Conservation (phyloP, 2,329 filamentous ascomycete species). For the Pseudocercospora crystallina region DNA sequence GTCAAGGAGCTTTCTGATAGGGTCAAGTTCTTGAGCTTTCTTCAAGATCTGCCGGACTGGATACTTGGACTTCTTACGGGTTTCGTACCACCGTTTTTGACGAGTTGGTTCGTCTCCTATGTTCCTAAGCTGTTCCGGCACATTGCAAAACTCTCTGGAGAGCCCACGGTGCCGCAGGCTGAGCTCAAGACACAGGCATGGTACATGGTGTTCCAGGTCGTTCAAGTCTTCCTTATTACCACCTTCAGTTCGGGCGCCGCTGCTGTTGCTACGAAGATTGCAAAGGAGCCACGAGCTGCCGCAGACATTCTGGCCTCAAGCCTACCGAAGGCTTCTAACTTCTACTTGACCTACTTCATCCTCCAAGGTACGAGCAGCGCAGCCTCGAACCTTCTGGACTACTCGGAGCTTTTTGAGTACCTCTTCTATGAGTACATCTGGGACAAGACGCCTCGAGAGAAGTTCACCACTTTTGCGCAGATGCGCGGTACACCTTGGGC, state of each 20-base stretch:
- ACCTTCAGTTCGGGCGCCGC: constrained; percentile 41
- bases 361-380: constrained; percentile 37
- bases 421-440: constrained; percentile 34
- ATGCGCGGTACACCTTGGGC: constrained; percentile 47
- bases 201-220: constrained; percentile 43
- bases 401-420: constrained; percentile 35
- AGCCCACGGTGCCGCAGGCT: constrained; percentile 44
- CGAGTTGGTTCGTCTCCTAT: constrained; percentile 35
- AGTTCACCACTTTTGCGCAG: constrained; percentile 45
- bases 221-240: constrained; percentile 44
- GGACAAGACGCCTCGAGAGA: constrained; percentile 48
- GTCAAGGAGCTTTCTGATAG: constrained; percentile 33
- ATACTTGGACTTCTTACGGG: constrained; percentile 34
- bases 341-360: constrained; percentile 44
- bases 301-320: constrained; percentile 36
- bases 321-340: constrained; percentile 41
- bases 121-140: constrained; percentile 38
- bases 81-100: constrained; percentile 33
- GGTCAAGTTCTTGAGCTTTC: constrained; percentile 31
- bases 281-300: constrained; percentile 33
- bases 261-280: constrained; percentile 34
- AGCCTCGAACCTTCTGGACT: constrained; percentile 33
- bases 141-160: constrained; percentile 35
- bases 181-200: constrained; percentile 43
- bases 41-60: constrained; percentile 32